These are phyloP conservation scores for Neopestalotiopsis sp. DNA, from an alignment of 2,329 filamentous ascomycete genomes.

Conservation along the genomic window DNA sequence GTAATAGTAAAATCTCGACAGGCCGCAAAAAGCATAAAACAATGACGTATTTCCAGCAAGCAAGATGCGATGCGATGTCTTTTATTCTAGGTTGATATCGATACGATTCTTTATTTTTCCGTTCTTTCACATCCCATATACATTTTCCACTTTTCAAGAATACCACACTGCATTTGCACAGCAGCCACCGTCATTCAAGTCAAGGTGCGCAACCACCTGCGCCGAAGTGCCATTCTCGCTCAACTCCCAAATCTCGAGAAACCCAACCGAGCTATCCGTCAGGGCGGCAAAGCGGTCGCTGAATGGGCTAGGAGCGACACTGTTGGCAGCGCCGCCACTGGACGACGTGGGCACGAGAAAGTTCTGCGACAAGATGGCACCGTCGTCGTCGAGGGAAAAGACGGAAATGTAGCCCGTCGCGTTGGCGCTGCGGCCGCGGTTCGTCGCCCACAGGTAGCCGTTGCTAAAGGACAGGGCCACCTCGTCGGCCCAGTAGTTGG, in stretches of 20 bases:
- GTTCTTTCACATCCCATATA: too few relatives aligned
- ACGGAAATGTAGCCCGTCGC: conserved; percentile 40
- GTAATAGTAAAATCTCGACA: too few relatives aligned
- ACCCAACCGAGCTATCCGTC: conserved; percentile 41
- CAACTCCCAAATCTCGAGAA: conserved; percentile 42
- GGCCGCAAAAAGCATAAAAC: too few relatives aligned
- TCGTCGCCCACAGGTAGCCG: conserved; percentile 39
- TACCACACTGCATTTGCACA: conserved; percentile 36
- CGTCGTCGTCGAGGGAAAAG: conserved; percentile 34
- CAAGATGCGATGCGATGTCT: too few relatives aligned
- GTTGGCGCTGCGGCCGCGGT: conserved; percentile 25
- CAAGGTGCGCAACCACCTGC: conserved; percentile 27
- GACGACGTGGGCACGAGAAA: conserved; percentile 37
- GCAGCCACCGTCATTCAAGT: conserved; percentile 31
- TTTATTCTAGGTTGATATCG: too few relatives aligned
- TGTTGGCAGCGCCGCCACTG: conserved; percentile 42
- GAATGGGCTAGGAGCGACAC: conserved; percentile 37
- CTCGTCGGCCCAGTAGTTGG: conserved; percentile 39
- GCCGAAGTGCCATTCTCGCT: conserved; percentile 22
- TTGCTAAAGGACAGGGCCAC: conserved; percentile 34
- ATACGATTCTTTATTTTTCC: too few relatives aligned
- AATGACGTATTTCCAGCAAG: too few relatives aligned
- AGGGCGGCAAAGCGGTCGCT: conserved; percentile 38
- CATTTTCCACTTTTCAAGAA: background rate
- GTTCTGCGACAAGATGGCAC: conserved; percentile 35